These are phyloP conservation scores for Emergomyces orientalis DNA, from an alignment of 2,329 filamentous ascomycete genomes.

Conservation along the genomic window DNA sequence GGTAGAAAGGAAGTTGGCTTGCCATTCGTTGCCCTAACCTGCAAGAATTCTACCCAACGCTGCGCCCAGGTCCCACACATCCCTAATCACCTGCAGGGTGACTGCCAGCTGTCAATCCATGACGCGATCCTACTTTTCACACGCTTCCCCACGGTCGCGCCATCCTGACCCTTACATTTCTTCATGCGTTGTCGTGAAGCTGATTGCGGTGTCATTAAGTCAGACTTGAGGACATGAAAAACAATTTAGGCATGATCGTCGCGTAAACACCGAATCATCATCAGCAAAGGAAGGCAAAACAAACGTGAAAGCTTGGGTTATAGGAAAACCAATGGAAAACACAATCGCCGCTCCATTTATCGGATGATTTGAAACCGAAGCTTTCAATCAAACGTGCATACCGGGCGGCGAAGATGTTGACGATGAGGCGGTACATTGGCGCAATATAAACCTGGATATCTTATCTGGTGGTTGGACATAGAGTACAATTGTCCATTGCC, in stretches of 20 bases:
- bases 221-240: neutral
- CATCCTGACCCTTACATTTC: neutral
- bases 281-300: neutral
- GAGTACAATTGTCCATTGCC: too few relatives aligned
- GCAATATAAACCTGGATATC: too few relatives aligned
- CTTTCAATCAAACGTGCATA: neutral
- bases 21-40: neutral
- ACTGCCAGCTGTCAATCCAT: slow-evolving; percentile 2
- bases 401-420: neutral
- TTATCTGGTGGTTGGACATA: too few relatives aligned
- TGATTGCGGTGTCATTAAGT: neutral
- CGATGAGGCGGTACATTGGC: neutral
- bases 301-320: neutral
- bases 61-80: neutral
- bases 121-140: neutral
- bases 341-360: neutral
- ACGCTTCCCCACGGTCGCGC: neutral
- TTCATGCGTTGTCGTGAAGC: neutral
- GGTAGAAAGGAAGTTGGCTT: too few relatives aligned
- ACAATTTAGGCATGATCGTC: neutral
- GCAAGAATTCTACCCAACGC: neutral
- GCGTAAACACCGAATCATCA: neutral
- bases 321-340: neutral
- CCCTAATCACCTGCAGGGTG: neutral
- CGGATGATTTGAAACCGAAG: neutral